phyloP scores from a whole-genome alignment of 2,329 filamentous ascomycete genomes.

The Penicillium brasilianum region DNA sequence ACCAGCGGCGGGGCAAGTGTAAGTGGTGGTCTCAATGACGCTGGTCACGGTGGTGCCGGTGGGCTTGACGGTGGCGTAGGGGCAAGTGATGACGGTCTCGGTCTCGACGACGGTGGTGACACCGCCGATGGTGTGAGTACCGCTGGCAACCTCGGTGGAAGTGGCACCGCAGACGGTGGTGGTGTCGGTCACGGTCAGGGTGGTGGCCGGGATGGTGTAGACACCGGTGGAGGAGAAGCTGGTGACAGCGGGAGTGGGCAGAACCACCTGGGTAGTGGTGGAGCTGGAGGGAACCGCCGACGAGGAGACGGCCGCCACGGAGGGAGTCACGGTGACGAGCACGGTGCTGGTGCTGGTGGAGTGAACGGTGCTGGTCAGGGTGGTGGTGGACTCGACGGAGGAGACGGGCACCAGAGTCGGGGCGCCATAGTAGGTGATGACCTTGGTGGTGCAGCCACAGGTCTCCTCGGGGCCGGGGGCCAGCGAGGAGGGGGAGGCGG shows the following conservation, averaged over 20 bases:
- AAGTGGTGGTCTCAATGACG: constrained; percentile 71
- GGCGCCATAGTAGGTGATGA: constrained; percentile 71
- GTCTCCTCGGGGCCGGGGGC: constrained; percentile 46
- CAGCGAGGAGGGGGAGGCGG: constrained; percentile 11
- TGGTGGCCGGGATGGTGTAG: constrained; percentile 77
- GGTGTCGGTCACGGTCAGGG: constrained; percentile 68
- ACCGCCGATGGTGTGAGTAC: constrained; percentile 72
- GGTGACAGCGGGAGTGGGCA: constrained; percentile 57
- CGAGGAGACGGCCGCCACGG: constrained; percentile 26
- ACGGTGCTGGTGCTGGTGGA: constrained; percentile 48
- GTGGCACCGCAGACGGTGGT: constrained; percentile 70
- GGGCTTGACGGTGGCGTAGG: constrained; percentile 69
- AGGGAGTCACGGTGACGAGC: constrained; percentile 42
- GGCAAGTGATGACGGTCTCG: constrained; percentile 71
- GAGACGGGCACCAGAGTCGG: constrained; percentile 55
- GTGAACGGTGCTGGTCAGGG: constrained; percentile 41
- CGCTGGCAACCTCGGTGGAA: constrained; percentile 65
- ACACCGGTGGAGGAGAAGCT: constrained; percentile 69
- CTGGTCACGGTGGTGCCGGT: constrained; percentile 64
- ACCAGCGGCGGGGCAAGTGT: constrained; percentile 73
- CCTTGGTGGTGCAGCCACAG: constrained; percentile 77
- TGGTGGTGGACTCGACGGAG: constrained; percentile 29
- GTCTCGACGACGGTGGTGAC: constrained; percentile 72
- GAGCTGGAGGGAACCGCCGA: constrained; percentile 17
- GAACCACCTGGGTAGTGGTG: constrained; percentile 26